A percentile compares a stretch with the other conserved stretches of the same genome.
These are phyloP conservation scores for Aspergillus hiratsukae DNA, from an alignment of 2,329 filamentous ascomycete species.

Conservation along the genomic window DNA sequence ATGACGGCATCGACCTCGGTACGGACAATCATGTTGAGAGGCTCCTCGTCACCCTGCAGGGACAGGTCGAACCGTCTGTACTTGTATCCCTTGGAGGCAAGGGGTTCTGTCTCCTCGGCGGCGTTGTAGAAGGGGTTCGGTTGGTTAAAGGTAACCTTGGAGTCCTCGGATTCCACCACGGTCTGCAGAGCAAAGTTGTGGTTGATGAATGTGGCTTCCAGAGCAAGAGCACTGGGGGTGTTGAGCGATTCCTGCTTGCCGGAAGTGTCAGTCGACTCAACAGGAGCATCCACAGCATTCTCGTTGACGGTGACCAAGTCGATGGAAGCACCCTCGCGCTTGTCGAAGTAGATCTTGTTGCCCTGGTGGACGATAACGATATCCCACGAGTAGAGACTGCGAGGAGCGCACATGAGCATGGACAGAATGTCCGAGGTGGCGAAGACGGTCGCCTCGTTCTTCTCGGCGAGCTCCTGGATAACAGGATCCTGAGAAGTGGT, in stretches of 20 bases:
- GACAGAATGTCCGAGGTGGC: slow-evolving; percentile 95
- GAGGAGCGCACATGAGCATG: slow-evolving; percentile 98
- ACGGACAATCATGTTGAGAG: slow-evolving; percentile 85
- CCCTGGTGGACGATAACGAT: slow-evolving; percentile 88
- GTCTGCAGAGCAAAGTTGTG: slow-evolving; percentile 98
- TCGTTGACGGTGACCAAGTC: slow-evolving; percentile 99
- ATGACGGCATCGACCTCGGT: slow-evolving; percentile 93
- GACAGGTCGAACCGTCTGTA: slow-evolving; percentile 96
- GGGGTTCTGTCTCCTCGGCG: slow-evolving; percentile 84
- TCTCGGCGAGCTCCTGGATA: slow-evolving; percentile 94
- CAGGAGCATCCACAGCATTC: slow-evolving; percentile 90
- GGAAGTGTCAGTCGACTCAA: slow-evolving; percentile 71
- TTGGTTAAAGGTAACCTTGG: slow-evolving; percentile 78
- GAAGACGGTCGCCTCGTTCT: slow-evolving; percentile 93
- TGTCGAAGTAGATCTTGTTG: slow-evolving; percentile 98
- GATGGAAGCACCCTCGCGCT: slow-evolving; percentile 88
- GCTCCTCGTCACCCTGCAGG: slow-evolving; percentile 84
- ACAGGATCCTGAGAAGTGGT: slow-evolving; percentile 94
- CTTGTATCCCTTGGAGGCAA: slow-evolving; percentile 96
- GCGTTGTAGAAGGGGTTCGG: slow-evolving; percentile 98
- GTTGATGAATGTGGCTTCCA: slow-evolving; percentile 99
- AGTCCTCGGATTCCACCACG: slow-evolving; percentile 71
- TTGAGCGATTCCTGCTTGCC: slow-evolving; percentile 87
- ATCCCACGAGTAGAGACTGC: slow-evolving; percentile 98
- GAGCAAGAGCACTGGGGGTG: slow-evolving; percentile 84